Evolutionary conservation across 169 alveolate species (phyloP), one percentile per base, ranked within the genome.

Genomic region (Plasmodium gallinaceum): DNA sequence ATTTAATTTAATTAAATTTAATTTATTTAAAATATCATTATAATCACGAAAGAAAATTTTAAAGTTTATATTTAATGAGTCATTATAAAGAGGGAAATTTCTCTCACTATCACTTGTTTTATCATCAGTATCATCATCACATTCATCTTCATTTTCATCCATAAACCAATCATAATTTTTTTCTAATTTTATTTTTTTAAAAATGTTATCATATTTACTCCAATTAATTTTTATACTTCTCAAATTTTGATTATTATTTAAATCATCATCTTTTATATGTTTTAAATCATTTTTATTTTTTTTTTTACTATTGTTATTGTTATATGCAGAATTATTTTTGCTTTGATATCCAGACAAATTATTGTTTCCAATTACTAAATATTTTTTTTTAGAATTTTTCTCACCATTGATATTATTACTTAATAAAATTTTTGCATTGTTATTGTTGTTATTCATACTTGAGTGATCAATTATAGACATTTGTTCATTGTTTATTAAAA

Each of bases 211-310:
- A 68, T 32, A 83, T 54, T 83, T 83, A 57, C 62, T 83, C 91
- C 91, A 83, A 24, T 83, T 83, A 42, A 83, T 69, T 83, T 83
- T 83, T 39, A 83, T 69, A 39, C 69, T 83, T 46, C 91, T 83
- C 37, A 83, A 83, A 69, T 83, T 83, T 9, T 83, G 91, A 48
- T 48, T 70, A n/a, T 69, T 83, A 39, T 68, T 68, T 6, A 83
- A 0, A 26, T 83, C 91, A n/a, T 83, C 86, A 2, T 83, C 91
- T 69, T 61, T 68, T 6, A 45, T 45, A 54, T 83, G 68, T 22
- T 69, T 83, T 32, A 69, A 20, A 69, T 70, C 22, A 61, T 68
- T 66, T 14, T 83, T 83, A 20, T 54, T 37, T 45, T 83, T 83
- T 60, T 78, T 62, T 24, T 20, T 78, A 10, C 12, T 7, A 52